Base-by-base conservation (phyloP, 164 flowering plant genomes). In the Liriodendron chinense region DNA sequence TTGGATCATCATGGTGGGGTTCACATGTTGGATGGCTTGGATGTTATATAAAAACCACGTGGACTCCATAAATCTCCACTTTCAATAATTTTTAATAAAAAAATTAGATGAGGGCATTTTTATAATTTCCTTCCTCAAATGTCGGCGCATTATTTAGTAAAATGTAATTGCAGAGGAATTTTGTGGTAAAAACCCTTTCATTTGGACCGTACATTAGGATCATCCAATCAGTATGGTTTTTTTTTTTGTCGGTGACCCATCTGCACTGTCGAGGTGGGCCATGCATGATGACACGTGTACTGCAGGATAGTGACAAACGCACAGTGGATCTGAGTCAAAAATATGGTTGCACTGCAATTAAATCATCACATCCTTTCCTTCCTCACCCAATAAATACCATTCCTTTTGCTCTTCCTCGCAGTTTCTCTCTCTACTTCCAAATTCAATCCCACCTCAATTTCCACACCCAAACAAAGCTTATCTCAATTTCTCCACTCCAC, bases 361-460 rank as follows among this genome's bases (percentile, higher is more conserved):
- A 68, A 26, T 13, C 14, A 9, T 25, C 68, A 65, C 68, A 34
- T 28, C 47, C 34, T 16, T 16, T 4, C 34, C 28, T 43, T 34
- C 21, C 47, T 16, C 69, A 6, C 16, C 16, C 20, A 25, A 5
- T 24, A 24, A 67, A 6, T 24, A 2, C 16, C 47, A 10, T 28
- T 67, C 1, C 47, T 6, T 10, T 26, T 28, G 9, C 49, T 67
- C 4, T 14, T 14, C n/a, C 53, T 34, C 43, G 43, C 43, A 8
- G 43, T 23, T 14, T 69, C 74, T 70, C 53, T 74, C 71, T 70
- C 47, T 18, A 72, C 47, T 23, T 70, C 77, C 71, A 59, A 26
- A 18, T 16, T 18, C 49, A 34, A 67, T 13, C 47, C 69, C 20
- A 67, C 20, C 22, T 65, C 67, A 21, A 23, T 7, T 62, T 68